Evolutionary conservation across 305 asterid genomes (phyloP).

Genomic region (Fraxinus paxiana): DNA sequence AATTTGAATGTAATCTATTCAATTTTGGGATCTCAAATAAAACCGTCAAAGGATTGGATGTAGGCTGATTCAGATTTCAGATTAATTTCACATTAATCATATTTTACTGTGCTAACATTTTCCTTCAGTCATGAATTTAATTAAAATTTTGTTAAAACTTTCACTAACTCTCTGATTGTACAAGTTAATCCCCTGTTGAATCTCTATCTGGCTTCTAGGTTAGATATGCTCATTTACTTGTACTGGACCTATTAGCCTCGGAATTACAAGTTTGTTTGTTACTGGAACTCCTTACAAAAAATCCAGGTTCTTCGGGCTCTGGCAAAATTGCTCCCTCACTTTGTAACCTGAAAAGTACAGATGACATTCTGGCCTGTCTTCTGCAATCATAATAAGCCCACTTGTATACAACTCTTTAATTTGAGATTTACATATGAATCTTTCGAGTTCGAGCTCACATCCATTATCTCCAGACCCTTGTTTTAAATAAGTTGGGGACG

Average conservation of each 20-base stretch:
- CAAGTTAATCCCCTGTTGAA: not conserved
- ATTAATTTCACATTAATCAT: not conserved
- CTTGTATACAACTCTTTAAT: not conserved
- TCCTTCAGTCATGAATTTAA: not conserved
- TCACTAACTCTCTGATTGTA: not conserved
- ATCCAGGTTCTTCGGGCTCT: not conserved
- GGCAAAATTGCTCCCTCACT: not conserved
- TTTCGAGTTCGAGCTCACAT: not conserved
- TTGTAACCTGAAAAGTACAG: not conserved
- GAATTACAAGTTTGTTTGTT: not conserved
- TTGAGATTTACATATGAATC: not conserved
- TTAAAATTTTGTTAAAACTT: not conserved
- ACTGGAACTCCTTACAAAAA: not conserved
- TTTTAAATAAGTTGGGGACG: not conserved
- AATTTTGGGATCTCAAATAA: not conserved
- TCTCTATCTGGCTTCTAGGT: not conserved
- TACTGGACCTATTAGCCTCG: not conserved
- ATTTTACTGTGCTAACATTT: not conserved
- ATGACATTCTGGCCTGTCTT: not conserved
- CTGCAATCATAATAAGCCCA: not conserved
- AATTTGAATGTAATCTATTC: not conserved
- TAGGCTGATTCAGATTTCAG: not conserved
- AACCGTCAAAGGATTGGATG: not conserved
- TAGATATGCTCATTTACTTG: not conserved
- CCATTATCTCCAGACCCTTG: not conserved